These are phyloP conservation scores for Gracilaria domingensis DNA, from an alignment of 23 red algal genomes.

Conservation along the genomic window DNA sequence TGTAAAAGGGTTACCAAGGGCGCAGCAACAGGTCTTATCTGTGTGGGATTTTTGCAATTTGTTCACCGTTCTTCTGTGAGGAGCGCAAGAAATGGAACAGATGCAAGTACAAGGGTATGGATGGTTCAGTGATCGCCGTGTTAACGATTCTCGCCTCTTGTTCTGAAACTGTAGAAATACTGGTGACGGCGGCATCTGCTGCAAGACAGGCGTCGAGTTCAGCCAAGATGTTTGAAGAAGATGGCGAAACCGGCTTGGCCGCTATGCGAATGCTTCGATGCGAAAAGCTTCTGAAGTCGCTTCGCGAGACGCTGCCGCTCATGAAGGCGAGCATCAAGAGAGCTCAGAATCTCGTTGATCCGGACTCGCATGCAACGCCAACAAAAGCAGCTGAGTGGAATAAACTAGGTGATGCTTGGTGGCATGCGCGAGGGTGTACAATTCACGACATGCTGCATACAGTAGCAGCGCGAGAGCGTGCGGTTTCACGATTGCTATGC, in stretches of 20 bases:
- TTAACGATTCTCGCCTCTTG: not conserved
- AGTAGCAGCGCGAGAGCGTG: not conserved
- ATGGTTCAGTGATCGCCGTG: not conserved
- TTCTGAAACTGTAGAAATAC: not conserved
- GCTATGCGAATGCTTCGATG: conserved; percentile 11
- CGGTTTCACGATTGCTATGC: not conserved
- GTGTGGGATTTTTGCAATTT: too few species aligned
- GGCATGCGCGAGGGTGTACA: conserved; percentile 12
- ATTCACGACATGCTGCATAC: not conserved
- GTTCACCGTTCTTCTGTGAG: too few species aligned
- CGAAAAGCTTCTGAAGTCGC: conserved; percentile 19
- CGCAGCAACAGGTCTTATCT: too few species aligned
- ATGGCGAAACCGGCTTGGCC: not conserved
- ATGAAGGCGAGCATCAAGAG: not conserved
- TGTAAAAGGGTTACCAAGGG: not conserved
- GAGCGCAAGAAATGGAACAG: too few species aligned
- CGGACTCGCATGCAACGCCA: not conserved
- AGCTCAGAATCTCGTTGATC: not conserved
- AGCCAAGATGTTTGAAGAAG: not conserved
- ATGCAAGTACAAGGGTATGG: too few species aligned
- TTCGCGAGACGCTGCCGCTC: not conserved
- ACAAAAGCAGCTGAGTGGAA: not conserved
- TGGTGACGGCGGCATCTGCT: not conserved
- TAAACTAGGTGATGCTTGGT: conserved; percentile 19
- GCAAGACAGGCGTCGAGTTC: conserved; percentile 11